phyloP scores from a whole-genome alignment of 192 early-diverging fungal species.

The Coemansia sp. region DNA sequence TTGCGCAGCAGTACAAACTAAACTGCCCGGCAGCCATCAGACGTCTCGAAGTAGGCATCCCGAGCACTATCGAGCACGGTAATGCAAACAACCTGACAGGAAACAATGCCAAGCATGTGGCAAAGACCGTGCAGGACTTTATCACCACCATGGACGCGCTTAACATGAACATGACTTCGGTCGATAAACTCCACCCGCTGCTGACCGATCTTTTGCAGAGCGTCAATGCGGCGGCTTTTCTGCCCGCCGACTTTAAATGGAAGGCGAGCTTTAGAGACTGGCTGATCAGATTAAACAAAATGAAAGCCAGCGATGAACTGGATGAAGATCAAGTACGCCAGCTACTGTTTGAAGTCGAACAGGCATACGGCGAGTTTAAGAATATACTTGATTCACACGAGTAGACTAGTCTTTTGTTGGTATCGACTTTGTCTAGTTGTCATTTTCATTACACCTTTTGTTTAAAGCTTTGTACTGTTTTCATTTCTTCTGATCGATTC shows the following conservation, averaged over 20 bases:
- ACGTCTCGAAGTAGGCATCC: slow-evolving; percentile 91
- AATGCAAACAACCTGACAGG: slow-evolving; percentile 47
- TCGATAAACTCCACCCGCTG: slow-evolving; percentile 88
- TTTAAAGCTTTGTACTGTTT: no score
- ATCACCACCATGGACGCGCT: slow-evolving; percentile 92
- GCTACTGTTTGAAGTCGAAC: slow-evolving; percentile 88
- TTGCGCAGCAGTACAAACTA: slow-evolving; percentile 51
- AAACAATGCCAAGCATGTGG: slow-evolving; percentile 74
- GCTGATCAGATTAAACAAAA: slow-evolving; percentile 83
- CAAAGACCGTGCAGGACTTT: slow-evolving; percentile 76
- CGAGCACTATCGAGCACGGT: slow-evolving; percentile 91
- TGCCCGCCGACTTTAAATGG: slow-evolving; percentile 78
- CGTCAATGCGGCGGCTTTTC: slow-evolving; percentile 72
- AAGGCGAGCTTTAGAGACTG: slow-evolving; percentile 82
- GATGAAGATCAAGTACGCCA: slow-evolving; percentile 83
- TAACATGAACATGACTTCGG: slow-evolving; percentile 75
- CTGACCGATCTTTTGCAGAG: slow-evolving; percentile 82
- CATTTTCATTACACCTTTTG: no score
- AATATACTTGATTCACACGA: slow-evolving; percentile 39
- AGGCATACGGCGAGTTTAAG: slow-evolving; percentile 64
- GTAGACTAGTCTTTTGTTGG: no score
- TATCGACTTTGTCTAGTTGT: no score
- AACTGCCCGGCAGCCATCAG: slow-evolving; percentile 82
- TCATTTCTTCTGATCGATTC: no score
- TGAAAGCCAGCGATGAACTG: slow-evolving; percentile 91